Evolutionary conservation across 208 protist genomes (phyloP).

Genomic region (Leishmania mexicana): DNA sequence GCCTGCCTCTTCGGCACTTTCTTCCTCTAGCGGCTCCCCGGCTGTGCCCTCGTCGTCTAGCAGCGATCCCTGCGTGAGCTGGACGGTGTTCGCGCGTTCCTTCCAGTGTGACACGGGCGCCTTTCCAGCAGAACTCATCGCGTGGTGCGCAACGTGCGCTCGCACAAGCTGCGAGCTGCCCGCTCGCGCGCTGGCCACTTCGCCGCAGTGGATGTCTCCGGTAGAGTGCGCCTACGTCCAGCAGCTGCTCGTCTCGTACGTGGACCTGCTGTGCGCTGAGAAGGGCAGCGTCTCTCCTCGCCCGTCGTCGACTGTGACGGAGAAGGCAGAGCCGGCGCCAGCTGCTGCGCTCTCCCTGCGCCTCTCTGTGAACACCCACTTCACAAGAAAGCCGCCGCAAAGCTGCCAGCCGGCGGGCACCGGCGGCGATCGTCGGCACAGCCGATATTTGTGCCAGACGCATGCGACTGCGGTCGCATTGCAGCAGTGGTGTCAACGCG

Average conservation of each 20-base stretch:
- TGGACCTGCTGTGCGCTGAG: constrained; percentile 2
- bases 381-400: neutral
- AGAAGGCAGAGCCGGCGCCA: neutral
- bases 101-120: constrained; percentile 37
- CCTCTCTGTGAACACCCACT: constrained; percentile 13
- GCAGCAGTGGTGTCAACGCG: constrained; percentile 13
- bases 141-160: constrained; percentile 25
- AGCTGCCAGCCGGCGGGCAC: neutral
- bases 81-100: constrained; percentile 28
- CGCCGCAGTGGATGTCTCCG: constrained; percentile 32
- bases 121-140: constrained; percentile 36
- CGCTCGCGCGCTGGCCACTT: neutral
- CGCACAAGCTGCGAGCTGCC: neutral
- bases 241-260: constrained; percentile 19
- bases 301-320: neutral
- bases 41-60: neutral
- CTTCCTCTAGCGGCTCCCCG: neutral
- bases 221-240: constrained; percentile 31
- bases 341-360: constrained; percentile 7
- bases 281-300: neutral
- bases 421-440: neutral
- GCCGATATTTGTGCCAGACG: neutral
- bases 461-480: neutral
- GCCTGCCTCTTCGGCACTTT: neutral
- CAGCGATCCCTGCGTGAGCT: constrained; percentile 11